Evolutionary conservation across 164 flowering plant genomes (phyloP), one percentile per base, ranked within the genome.

Genomic region (Vitis amurensis): DNA sequence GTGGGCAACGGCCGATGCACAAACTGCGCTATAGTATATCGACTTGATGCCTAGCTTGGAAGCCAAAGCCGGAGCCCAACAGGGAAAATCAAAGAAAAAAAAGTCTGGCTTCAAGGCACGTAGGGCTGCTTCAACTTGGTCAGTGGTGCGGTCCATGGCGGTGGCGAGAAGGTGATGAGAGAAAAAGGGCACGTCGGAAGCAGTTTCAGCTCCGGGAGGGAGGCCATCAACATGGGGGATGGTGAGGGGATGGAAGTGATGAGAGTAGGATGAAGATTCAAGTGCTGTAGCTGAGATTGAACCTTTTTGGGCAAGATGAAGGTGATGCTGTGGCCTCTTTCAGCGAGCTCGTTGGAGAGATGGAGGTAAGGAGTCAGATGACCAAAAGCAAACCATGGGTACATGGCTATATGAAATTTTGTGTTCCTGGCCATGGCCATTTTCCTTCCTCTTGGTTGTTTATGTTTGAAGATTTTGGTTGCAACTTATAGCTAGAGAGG

Each of bases 311-410:
- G 91, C 11, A 86, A 51, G 23, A 86, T 47, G 64, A 81, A 74
- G 30, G 86, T 67, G 76, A 80, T 74, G 7, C 2, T 55, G 67
- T 79, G 84, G 65, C 87, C 86, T 15, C 74, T 75, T 29, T 73
- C 64, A 30, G 88, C 89, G 0, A 87, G 81, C 59, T 74, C 68
- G 81, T 82, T 86, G 47, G 87, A 29, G 12, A 88, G 76, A 16
- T 84, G 88, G 50, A 86, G 79, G 69, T 59, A 86, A 12, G 91
- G 88, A 0, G 79, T 81, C 59, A 86, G 66, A 75, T 87, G 91
- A 52, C 91, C 91, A 9, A 76, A 29, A n/a, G 91, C 87, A 55
- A 85, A 72, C 88, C 87, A 84, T 55, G 89, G 91, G 44, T 75
- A 81, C 87, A 88, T 86, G 15, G 78, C 74, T 9, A 80, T 63